A percentile compares a stretch with the other conserved stretches of the same genome.
Evolutionary conservation across 345 rosid species (phyloP).

Genomic region (Gossypium australe): DNA sequence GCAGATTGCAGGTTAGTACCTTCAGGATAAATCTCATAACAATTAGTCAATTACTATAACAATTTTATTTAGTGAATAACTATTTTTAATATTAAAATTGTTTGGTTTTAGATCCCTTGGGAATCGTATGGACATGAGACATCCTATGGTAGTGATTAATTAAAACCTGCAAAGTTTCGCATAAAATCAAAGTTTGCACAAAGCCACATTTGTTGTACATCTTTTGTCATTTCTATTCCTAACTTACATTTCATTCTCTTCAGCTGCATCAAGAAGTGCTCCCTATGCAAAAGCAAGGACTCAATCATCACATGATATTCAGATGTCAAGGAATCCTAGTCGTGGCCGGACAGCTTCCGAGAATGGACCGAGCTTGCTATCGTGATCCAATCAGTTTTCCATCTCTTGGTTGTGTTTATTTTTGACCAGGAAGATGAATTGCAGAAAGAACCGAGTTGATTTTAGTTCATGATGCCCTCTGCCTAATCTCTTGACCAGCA

Average conservation of each 20-base stretch:
- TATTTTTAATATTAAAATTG: not conserved
- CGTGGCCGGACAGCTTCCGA: constrained; percentile 74
- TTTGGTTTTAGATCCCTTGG: not conserved
- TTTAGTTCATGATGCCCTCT: not conserved
- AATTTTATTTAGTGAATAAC: not conserved
- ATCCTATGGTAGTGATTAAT: too few species aligned
- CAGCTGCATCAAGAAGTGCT: constrained; percentile 74
- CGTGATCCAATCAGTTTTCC: constrained; percentile 29
- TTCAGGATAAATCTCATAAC: not conserved
- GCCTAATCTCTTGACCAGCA: not conserved
- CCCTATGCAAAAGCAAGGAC: constrained; percentile 98
- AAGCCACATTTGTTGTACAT: not conserved
- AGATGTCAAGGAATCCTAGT: constrained; percentile 66
- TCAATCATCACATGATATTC: constrained; percentile 67
- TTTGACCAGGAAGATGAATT: not conserved
- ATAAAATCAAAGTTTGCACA: not conserved
- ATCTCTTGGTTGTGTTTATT: not conserved
- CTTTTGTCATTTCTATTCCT: not conserved
- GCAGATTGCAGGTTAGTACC: constrained; percentile 65
- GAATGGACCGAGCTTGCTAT: constrained; percentile 64
- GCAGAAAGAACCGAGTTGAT: not conserved
- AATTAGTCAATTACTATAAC: not conserved
- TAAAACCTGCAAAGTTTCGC: too few species aligned
- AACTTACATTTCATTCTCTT: constrained; percentile 13
- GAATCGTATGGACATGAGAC: not conserved